A percentile compares a stretch with the other conserved stretches of the same genome.
phyloP scores from a whole-genome alignment of 2,329 filamentous ascomycete genomes.

The Aureobasidium sp. region DNA sequence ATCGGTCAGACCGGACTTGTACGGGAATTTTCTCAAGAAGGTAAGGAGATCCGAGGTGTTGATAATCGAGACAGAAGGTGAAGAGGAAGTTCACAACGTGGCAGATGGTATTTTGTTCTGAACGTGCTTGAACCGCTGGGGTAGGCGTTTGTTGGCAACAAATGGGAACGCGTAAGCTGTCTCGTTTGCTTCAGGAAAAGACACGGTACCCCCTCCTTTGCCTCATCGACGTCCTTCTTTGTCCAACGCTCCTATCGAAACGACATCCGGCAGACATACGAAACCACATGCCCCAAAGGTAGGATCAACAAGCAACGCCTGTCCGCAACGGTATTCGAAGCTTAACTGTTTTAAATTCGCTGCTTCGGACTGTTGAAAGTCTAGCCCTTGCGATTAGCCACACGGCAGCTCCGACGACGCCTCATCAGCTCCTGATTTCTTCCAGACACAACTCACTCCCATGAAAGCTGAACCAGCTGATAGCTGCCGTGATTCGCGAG shows the following conservation, averaged over 20 bases:
- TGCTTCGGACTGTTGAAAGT: neutral
- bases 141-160: neutral
- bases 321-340: neutral
- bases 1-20: neutral
- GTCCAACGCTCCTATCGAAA: neutral
- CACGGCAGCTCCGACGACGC: neutral
- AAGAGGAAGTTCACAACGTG: too few species aligned
- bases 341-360: neutral
- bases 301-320: neutral
- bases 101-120: too few species aligned
- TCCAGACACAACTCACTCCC: neutral
- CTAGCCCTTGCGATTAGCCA: neutral
- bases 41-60: too few species aligned
- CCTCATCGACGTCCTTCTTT: neutral
- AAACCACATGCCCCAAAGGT: neutral
- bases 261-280: neutral
- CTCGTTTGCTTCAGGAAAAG: too few species aligned
- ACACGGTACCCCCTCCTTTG: neutral
- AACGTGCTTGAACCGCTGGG: too few species aligned
- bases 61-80: too few species aligned
- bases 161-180: neutral
- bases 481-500: neutral
- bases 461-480: neutral
- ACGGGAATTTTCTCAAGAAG: too few species aligned
- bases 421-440: neutral